phyloP scores from a whole-genome alignment of 2,329 filamentous ascomycete genomes.

The Diaporthe aspalathi region DNA sequence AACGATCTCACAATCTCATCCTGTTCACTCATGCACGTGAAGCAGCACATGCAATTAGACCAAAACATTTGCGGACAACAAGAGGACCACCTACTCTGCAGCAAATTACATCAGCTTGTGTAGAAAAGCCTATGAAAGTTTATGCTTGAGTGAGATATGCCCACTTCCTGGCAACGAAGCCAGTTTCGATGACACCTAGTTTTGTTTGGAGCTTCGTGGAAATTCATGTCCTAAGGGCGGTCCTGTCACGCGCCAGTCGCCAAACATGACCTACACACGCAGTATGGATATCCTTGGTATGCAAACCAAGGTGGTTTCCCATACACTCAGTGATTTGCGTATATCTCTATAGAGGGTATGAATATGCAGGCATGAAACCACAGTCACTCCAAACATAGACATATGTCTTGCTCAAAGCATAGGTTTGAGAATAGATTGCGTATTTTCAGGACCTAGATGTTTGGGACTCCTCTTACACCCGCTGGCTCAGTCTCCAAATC shows the following conservation, averaged over 20 bases:
- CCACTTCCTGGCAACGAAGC: neutral
- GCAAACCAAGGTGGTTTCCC: no score
- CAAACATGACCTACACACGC: no score
- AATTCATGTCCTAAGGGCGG: no score
- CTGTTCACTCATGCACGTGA: neutral
- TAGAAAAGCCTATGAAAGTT: neutral
- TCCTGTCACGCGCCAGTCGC: neutral
- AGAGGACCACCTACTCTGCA: neutral
- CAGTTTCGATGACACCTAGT: slow-evolving; percentile 4
- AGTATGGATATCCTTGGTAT: neutral
- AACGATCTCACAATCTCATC: no score
- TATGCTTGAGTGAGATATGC: neutral
- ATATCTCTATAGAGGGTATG: neutral
- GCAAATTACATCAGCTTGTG: neutral
- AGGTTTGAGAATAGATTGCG: neutral
- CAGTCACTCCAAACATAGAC: neutral
- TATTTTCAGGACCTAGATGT: neutral
- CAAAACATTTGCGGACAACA: neutral
- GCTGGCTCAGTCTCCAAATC: neutral
- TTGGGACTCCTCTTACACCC: slow-evolving; percentile 35
- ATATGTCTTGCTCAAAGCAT: neutral
- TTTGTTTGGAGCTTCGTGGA: neutral
- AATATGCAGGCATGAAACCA: neutral
- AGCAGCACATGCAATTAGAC: neutral
- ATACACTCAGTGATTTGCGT: neutral